Percentiles rank a stretch among this genome's conserved stretches.
Conservation (phyloP, 139 green algal genomes). For the Nannochloris sp. region DNA sequence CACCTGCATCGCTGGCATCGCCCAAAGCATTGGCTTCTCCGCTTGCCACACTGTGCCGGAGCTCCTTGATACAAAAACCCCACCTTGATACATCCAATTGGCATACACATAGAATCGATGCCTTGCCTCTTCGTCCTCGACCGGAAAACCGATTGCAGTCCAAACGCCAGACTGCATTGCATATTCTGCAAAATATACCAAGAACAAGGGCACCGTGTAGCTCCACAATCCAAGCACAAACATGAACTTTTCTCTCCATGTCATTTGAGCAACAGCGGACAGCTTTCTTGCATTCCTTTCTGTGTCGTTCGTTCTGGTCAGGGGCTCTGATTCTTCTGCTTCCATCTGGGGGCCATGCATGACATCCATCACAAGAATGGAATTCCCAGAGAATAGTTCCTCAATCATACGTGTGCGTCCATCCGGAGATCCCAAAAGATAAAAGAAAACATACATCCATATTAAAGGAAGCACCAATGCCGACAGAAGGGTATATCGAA, state of each 20-base stretch:
- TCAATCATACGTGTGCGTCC: background rate
- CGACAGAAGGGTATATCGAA: constrained; percentile 26
- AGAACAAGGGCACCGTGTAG: constrained; percentile 47
- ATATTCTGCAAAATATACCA: constrained; percentile 60
- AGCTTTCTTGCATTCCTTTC: constrained; percentile 1
- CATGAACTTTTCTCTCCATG: constrained; percentile 14
- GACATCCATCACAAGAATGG: background rate
- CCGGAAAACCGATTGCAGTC: constrained; percentile 52
- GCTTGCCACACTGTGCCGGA: constrained; percentile 47
- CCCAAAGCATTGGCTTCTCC: constrained; percentile 27
- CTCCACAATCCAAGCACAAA: constrained; percentile 31
- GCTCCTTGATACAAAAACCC: constrained; percentile 50
- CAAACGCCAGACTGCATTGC: constrained; percentile 52
- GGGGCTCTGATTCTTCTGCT: too few relatives aligned
- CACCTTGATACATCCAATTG: constrained; percentile 52
- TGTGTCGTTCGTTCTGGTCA: background rate
- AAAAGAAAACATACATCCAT: constrained; percentile 21
- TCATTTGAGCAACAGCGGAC: constrained; percentile 15
- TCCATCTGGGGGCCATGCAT: background rate
- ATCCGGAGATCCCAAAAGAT: constrained; percentile 9
- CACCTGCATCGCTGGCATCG: constrained; percentile 47
- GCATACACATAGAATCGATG: constrained; percentile 42
- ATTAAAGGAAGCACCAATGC: constrained; percentile 17
- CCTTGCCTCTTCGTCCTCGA: constrained; percentile 22
- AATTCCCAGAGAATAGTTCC: constrained; percentile 3